Evolutionary conservation across 2,329 filamentous ascomycete species (phyloP).

Genomic region (Aureobasidium sp.): DNA sequence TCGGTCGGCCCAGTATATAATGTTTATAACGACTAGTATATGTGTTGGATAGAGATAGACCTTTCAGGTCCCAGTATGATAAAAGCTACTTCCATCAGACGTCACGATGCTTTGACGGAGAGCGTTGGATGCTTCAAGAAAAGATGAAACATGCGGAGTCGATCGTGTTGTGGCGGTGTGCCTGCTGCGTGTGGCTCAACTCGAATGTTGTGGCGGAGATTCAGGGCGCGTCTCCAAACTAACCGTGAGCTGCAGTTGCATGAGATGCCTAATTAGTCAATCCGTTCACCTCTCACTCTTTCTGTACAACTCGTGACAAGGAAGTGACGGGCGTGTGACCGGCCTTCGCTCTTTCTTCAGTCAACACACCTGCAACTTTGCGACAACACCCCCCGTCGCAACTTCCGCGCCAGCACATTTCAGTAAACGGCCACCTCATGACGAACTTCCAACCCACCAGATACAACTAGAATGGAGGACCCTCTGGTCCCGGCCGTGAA

Average conservation of each 20-base stretch:
- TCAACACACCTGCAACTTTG: background rate
- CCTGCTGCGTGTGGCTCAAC: background rate
- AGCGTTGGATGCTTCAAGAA: slow-evolving; percentile 1
- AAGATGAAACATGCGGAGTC: slow-evolving; percentile 9
- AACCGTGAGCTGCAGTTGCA: background rate
- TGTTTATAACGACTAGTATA: too few relatives aligned
- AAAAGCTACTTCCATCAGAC: too few relatives aligned
- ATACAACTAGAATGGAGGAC: slow-evolving; percentile 30
- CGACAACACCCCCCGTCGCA: background rate
- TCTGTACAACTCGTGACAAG: background rate
- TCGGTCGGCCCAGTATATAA: slow-evolving; percentile 1
- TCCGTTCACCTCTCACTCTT: background rate
- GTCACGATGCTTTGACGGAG: background rate
- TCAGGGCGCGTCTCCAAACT: slow-evolving; percentile 4
- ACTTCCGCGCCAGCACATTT: slow-evolving; percentile 1
- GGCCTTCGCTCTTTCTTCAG: background rate
- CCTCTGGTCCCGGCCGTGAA: slow-evolving; percentile 31
- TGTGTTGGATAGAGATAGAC: too few relatives aligned
- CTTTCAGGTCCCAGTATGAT: too few relatives aligned
- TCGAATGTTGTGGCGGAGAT: background rate
- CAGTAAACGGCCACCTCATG: slow-evolving; percentile 3
- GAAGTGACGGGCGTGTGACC: background rate
- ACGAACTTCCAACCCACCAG: background rate
- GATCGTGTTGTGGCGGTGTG: slow-evolving; percentile 2
- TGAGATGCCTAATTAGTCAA: too few relatives aligned